Evolutionary conservation across 257 asterid genomes (phyloP).

Genomic region (Anisodus acutangulus): DNA sequence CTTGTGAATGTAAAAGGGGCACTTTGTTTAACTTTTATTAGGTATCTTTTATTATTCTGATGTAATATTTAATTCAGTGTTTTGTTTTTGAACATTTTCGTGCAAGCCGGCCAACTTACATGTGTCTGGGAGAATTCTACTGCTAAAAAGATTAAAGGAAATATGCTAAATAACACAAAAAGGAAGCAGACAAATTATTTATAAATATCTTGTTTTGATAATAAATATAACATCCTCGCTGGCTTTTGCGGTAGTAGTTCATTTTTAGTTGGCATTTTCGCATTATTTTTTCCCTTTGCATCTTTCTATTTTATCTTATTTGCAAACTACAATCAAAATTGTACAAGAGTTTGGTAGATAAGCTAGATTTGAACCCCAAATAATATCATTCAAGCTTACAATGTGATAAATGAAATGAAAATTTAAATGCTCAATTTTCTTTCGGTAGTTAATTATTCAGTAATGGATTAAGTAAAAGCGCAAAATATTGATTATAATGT

Average conservation of each 20-base stretch:
- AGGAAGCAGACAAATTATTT: neutral
- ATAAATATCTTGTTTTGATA: neutral
- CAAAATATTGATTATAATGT: no score
- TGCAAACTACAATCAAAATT: neutral
- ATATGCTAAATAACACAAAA: neutral
- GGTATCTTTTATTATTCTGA: neutral
- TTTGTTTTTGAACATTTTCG: neutral
- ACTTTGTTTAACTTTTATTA: conserved; percentile 21
- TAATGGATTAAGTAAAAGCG: no score
- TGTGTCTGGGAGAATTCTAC: conserved; percentile 9
- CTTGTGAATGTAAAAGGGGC: neutral
- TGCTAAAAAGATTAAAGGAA: neutral
- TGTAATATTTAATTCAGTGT: neutral
- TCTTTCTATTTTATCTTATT: neutral
- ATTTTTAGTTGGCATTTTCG: neutral
- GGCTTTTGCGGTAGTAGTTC: neutral
- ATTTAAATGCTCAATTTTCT: neutral
- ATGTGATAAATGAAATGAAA: neutral
- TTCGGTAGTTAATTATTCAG: no score
- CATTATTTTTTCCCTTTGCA: neutral
- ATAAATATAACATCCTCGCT: neutral
- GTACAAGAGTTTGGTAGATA: neutral
- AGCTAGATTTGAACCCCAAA: no score
- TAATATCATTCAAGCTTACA: neutral
- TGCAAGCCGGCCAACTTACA: conserved; percentile 21